phyloP scores from a whole-genome alignment of 306 rosid species.

The Mucuna pruriens region DNA sequence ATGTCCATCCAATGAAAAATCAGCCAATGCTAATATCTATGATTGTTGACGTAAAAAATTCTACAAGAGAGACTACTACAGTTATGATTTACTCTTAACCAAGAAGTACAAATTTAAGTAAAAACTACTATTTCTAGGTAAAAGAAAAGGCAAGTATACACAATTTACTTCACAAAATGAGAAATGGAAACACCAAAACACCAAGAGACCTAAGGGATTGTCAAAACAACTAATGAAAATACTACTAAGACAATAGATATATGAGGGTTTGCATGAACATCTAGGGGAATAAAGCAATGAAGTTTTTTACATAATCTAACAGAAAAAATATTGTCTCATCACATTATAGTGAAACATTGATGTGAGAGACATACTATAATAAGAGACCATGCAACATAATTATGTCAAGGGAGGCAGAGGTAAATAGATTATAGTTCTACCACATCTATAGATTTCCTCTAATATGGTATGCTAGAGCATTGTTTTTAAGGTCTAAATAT shows the following conservation, averaged over 20 bases:
- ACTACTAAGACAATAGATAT: neutral
- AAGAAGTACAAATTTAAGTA: neutral
- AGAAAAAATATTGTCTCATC: neutral
- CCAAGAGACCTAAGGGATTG: neutral
- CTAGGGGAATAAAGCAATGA: neutral
- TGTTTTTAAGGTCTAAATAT: neutral
- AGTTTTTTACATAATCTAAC: neutral
- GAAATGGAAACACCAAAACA: neutral
- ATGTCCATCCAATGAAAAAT: neutral
- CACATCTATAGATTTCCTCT: neutral
- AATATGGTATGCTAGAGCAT: neutral
- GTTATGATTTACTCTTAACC: neutral
- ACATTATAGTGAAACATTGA: conserved; percentile 15
- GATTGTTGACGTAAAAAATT: neutral
- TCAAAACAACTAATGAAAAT: neutral
- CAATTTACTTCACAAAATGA: neutral
- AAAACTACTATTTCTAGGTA: neutral
- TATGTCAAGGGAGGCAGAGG: neutral
- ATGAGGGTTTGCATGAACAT: neutral
- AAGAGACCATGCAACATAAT: neutral
- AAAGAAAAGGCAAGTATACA: neutral
- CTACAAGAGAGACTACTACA: neutral
- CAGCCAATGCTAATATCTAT: neutral
- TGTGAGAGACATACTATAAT: neutral
- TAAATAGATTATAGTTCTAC: neutral